A percentile compares a stretch with the other conserved stretches of the same genome.
Evolutionary conservation across 2,329 filamentous ascomycete genomes (phyloP).

Genomic region (Fusarium austroafricanum): DNA sequence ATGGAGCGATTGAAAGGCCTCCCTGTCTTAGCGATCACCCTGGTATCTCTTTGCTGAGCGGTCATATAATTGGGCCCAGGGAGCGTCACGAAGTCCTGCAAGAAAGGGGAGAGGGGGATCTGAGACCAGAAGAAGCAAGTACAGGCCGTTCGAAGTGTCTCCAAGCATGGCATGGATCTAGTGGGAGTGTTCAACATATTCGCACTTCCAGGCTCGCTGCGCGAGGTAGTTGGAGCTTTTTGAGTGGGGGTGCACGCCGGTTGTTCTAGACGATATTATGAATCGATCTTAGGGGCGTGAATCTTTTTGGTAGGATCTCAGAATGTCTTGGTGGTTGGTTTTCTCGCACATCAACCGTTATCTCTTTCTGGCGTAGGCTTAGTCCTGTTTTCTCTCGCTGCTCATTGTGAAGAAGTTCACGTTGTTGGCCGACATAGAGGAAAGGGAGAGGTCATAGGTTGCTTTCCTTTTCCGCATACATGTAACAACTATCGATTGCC

Average conservation of each 20-base stretch:
- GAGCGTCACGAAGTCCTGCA: background rate
- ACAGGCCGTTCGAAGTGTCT: background rate
- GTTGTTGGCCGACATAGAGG: background rate
- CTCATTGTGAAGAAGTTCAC: background rate
- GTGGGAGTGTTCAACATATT: background rate
- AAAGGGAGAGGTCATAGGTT: background rate
- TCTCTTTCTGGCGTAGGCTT: background rate
- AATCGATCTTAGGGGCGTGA: conserved; percentile 15
- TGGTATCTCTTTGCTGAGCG: background rate
- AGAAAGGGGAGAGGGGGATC: conserved; percentile 8
- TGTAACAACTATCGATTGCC: conserved; percentile 4
- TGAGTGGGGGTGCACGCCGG: background rate
- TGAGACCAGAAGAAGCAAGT: conserved; percentile 24
- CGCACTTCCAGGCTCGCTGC: conserved; percentile 7
- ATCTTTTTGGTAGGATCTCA: conserved; percentile 14
- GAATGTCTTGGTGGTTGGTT: conserved; percentile 16
- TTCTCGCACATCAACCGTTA: background rate
- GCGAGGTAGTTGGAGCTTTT: background rate
- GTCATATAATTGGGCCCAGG: conserved; percentile 7
- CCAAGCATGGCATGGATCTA: conserved; percentile 23
- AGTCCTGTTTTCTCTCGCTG: background rate
- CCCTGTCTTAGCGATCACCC: background rate
- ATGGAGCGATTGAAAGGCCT: background rate
- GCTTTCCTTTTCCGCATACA: conserved; percentile 16
- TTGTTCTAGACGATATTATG: conserved; percentile 2